Conservation (phyloP, 441 rosid species). For the Gossypium schwendimanii region DNA sequence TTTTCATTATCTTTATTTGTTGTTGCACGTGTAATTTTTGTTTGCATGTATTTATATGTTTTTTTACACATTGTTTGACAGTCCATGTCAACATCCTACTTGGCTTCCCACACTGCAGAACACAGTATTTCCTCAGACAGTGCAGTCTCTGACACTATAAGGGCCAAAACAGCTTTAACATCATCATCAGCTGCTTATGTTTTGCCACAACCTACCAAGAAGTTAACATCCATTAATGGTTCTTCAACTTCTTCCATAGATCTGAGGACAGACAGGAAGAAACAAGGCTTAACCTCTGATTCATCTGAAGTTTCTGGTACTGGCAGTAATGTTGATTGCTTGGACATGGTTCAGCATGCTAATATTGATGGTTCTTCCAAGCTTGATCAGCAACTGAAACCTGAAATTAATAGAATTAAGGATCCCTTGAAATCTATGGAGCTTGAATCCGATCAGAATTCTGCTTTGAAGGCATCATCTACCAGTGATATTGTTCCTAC, state of each 20-base stretch:
- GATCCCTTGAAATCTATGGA: conserved; percentile 24
- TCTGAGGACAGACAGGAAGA: conserved; percentile 23
- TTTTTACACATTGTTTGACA: conserved; percentile 33
- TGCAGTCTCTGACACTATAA: conserved; percentile 27
- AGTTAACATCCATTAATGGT: conserved; percentile 19
- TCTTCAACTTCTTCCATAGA: conserved; percentile 27
- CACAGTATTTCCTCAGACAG: conserved; percentile 21
- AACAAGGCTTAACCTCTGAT: conserved; percentile 23
- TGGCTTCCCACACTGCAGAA: conserved; percentile 24
- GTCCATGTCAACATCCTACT: conserved; percentile 16
- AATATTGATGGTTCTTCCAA: conserved; percentile 18
- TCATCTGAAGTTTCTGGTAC: conserved; percentile 35
- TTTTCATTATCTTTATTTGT: neutral
- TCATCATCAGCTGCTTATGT: conserved; percentile 23
- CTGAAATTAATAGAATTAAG: conserved; percentile 18
- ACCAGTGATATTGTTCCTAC: conserved; percentile 21
- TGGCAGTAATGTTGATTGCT: conserved; percentile 8
- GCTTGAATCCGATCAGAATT: conserved; percentile 20
- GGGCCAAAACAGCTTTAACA: conserved; percentile 22
- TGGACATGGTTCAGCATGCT: conserved; percentile 9
- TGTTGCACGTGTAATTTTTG: neutral
- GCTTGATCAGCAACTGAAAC: conserved; percentile 24
- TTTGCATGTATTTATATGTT: conserved; percentile 10
- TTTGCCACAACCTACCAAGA: conserved; percentile 18
- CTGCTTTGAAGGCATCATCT: conserved; percentile 15